phyloP scores from a whole-genome alignment of 371 early-diverging fungal species.

The Rhizopus sp. region DNA sequence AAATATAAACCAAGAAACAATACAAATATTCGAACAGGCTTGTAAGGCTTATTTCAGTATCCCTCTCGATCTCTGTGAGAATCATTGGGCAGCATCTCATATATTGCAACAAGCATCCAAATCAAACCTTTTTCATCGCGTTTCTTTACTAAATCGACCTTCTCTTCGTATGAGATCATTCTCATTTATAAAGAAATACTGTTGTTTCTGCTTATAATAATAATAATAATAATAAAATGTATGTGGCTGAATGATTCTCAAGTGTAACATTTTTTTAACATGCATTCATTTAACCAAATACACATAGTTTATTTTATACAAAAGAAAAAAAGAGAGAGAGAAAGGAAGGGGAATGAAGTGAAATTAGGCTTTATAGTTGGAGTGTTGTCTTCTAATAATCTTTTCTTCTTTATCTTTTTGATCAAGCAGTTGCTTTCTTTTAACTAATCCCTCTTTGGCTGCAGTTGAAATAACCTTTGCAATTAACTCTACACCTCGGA shows the following conservation, averaged over 20 bases:
- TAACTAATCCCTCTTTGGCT: conserved; percentile 66
- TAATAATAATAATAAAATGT: not conserved
- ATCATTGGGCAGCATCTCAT: conserved; percentile 25
- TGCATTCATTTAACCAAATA: too few relatives aligned
- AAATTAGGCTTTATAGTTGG: conserved; percentile 4
- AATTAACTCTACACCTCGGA: conserved; percentile 79
- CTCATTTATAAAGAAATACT: conserved; percentile 1
- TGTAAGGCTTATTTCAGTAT: conserved; percentile 30
- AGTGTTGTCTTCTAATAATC: conserved; percentile 24
- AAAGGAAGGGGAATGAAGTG: not conserved
- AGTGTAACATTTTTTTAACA: not conserved
- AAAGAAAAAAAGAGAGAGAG: not conserved
- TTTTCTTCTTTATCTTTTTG: conserved; percentile 38
- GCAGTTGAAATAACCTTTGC: conserved; percentile 84
- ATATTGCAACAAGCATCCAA: conserved; percentile 19
- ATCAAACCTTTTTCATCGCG: conserved; percentile 6
- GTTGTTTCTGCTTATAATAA: conserved; percentile 6
- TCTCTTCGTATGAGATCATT: not conserved
- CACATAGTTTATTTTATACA: not conserved
- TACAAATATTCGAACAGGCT: conserved; percentile 20
- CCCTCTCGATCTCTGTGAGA: conserved; percentile 21
- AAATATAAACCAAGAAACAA: not conserved
- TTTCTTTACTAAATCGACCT: not conserved
- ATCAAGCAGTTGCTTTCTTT: conserved; percentile 44
- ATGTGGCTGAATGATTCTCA: not conserved